Conservation (phyloP, 2,329 filamentous ascomycete genomes). For the Xylariaceae sp. region DNA sequence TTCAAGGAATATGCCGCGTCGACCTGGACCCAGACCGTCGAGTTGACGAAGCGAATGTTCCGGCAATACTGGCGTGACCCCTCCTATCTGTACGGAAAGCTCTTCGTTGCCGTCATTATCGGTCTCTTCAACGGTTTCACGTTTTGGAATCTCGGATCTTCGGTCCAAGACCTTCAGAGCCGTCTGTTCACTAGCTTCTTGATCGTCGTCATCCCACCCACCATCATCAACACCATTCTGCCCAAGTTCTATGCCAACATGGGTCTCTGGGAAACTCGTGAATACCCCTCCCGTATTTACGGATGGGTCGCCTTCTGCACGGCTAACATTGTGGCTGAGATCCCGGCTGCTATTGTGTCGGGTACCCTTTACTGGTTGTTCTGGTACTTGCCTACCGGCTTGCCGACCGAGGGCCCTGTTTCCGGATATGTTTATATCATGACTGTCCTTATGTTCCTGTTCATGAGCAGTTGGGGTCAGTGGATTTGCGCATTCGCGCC, state of each 20-base stretch:
- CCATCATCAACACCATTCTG: conserved; percentile 66
- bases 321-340: conserved; percentile 66
- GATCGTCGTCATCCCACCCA: conserved; percentile 61
- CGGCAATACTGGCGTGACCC: conserved; percentile 70
- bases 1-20: conserved; percentile 62
- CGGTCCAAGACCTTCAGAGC: conserved; percentile 65
- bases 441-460: conserved; percentile 71
- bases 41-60: conserved; percentile 66
- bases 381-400: conserved; percentile 72
- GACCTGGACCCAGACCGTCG: conserved; percentile 54
- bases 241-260: conserved; percentile 75
- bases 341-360: conserved; percentile 62
- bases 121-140: conserved; percentile 78
- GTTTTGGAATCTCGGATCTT: conserved; percentile 64
- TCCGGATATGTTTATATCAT: conserved; percentile 76
- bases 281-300: conserved; percentile 70
- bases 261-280: conserved; percentile 66
- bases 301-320: conserved; percentile 72
- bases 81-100: conserved; percentile 69
- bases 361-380: conserved; percentile 64
- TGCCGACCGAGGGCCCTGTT: conserved; percentile 58
- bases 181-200: conserved; percentile 70
- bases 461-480: conserved; percentile 71
- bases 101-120: conserved; percentile 65
- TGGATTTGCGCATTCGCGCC: conserved; percentile 82